Percentiles rank a stretch among this genome's conserved stretches.
Conservation (phyloP, 169 alveolate species). For the Theileria sp. region DNA sequence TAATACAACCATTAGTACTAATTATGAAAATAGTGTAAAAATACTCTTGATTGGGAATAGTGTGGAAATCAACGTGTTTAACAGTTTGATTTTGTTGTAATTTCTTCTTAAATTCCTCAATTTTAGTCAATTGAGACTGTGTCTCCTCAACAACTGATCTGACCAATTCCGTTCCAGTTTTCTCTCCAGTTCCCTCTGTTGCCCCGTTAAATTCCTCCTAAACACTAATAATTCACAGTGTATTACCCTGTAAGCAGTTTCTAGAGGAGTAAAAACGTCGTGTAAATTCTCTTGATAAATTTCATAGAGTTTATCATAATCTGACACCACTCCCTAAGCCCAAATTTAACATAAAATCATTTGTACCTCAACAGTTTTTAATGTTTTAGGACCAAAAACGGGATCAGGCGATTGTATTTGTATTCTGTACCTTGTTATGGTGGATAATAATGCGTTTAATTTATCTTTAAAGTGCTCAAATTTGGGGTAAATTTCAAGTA, state of each 20-base stretch:
- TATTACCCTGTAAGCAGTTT: conserved; percentile 8
- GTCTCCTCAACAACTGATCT: conserved; percentile 44
- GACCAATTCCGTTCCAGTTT: neutral
- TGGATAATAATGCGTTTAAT: conserved; percentile 30
- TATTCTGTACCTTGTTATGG: conserved; percentile 37
- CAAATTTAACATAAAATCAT: neutral
- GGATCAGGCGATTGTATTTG: conserved; percentile 30
- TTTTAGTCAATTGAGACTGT: conserved; percentile 28
- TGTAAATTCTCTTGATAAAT: conserved; percentile 47
- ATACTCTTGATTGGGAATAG: conserved; percentile 12
- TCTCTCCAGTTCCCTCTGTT: neutral
- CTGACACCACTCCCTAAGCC: conserved; percentile 29
- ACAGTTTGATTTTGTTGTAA: neutral
- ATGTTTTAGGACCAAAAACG: conserved; percentile 56
- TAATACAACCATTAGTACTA: neutral
- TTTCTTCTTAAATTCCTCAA: conserved; percentile 30
- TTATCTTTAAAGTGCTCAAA: conserved; percentile 36
- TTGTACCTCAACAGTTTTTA: conserved; percentile 20
- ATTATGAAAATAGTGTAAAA: no score
- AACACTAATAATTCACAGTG: neutral
- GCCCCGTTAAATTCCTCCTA: neutral
- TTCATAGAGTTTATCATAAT: conserved; percentile 60
- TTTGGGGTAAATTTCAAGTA: neutral
- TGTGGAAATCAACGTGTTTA: neutral
- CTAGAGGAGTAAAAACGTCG: conserved; percentile 28